Evolutionary conservation across 208 protist species (phyloP), one percentile per base, ranked within the genome.

Genomic region (Tritrichomonas musculus): DNA sequence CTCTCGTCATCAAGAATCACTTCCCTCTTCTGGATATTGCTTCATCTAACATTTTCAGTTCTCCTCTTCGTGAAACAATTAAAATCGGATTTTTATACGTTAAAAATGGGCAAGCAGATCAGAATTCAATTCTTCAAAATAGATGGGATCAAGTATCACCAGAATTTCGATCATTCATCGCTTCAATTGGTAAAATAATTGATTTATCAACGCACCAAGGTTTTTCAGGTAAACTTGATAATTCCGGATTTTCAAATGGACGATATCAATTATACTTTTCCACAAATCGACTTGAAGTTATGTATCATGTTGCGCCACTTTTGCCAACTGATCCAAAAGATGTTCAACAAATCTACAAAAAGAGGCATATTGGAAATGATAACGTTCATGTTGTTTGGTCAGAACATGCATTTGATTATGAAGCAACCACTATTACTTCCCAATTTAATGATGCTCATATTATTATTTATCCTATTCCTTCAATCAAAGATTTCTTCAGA

Each of bases 311-410:
- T 39, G 77, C 77, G 20, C 77, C 77, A 30, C 44, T 88, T 17
- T 44, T 88, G 20, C 77, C 77, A 39, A 88, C 47, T 36, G 77
- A 88, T 88, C 77, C 41, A 39, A 88, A n/a, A 14, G 77, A 88
- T 57, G 47, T 33, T 4, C 77, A 88, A 57, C 77, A 88, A 57
- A 88, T 88, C 5, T 88, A 88, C 27, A 88, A 88, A 47, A 88
- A 88, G n/a, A 88, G 77, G 39, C 77, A 88, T 47, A 88, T 88
- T 39, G 77, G 77, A 41, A 88, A 88, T 36, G 77, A 88, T 49
- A 88, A 88, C 27, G 25, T 88, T 53, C 77, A 88, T 27, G 17
- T 88, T 39, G 77, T 88, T 39, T 88, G 77, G 77, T 27, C 47
- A 27, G 77, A 88, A 57, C 3, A 88, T 27, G n/a, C 77, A 39